Conservation (phyloP, 176 grass and related monocot genomes). For the Luzula sylvatica region DNA sequence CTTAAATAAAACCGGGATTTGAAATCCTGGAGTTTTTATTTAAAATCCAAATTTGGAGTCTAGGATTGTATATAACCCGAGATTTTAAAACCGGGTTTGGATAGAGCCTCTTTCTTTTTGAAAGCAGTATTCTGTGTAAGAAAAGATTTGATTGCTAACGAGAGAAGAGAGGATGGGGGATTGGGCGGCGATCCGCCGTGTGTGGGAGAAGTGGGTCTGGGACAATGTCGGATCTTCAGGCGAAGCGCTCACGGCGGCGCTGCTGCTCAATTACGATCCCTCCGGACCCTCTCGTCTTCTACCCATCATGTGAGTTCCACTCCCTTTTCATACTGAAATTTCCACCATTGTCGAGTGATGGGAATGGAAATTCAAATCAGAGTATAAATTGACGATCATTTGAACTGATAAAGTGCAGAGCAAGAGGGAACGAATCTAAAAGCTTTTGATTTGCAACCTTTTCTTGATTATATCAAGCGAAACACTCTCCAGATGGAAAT, state of each 20-base stretch:
- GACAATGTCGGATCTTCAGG: slow-evolving; percentile 54
- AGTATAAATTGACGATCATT: too few relatives aligned
- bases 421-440: slow-evolving; percentile 61
- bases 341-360: too few relatives aligned
- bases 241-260: slow-evolving; percentile 46
- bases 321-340: not conserved
- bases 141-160: not conserved
- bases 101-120: too few relatives aligned
- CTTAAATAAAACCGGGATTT: too few relatives aligned
- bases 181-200: slow-evolving; percentile 45
- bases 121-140: too few relatives aligned
- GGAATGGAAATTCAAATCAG: too few relatives aligned
- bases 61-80: too few relatives aligned
- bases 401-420: slow-evolving; percentile 48
- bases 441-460: slow-evolving; percentile 60
- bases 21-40: too few relatives aligned
- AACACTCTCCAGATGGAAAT: slow-evolving; percentile 71
- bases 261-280: slow-evolving; percentile 75
- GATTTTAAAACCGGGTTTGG: too few relatives aligned
- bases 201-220: slow-evolving; percentile 76
- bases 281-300: slow-evolving; percentile 56
- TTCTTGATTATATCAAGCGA: slow-evolving; percentile 57
- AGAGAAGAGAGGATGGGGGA: slow-evolving; percentile 49
- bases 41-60: too few relatives aligned
- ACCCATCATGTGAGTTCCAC: slow-evolving; percentile 40